Conservation (phyloP, 148 eudicot genomes). For the Camellia sinensis region DNA sequence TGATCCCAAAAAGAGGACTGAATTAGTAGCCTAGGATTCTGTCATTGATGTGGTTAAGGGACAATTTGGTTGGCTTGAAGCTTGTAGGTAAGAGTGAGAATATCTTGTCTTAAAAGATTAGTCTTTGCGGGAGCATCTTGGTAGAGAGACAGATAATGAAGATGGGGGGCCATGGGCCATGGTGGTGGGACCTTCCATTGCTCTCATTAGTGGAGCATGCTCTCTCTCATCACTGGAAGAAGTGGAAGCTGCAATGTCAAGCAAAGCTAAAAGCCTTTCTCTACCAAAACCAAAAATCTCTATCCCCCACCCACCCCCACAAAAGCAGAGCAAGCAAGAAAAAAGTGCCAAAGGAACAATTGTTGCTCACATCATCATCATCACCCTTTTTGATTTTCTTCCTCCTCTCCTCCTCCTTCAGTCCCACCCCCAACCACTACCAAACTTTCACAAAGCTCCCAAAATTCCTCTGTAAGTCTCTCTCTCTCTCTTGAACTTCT, state of each 20-base stretch:
- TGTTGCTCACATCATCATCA: conserved; percentile 24
- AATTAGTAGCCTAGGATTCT: too few species aligned
- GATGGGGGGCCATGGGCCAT: conserved; percentile 6
- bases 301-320: conserved; percentile 13
- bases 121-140: too few species aligned
- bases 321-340: background rate
- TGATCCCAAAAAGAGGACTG: too few species aligned
- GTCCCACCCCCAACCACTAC: conserved; percentile 38
- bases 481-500: conserved; percentile 12
- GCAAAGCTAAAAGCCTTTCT: conserved; percentile 46
- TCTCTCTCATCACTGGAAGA: conserved; percentile 29
- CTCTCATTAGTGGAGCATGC: conserved; percentile 36
- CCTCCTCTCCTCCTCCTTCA: conserved; percentile 11
- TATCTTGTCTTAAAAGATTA: too few species aligned
- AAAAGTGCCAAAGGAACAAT: conserved; percentile 1
- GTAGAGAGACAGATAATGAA: background rate
- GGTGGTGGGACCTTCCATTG: conserved; percentile 38
- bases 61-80: too few species aligned
- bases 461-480: conserved; percentile 9
- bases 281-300: conserved; percentile 31
- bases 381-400: conserved; percentile 25
- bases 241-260: conserved; percentile 65
- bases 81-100: too few species aligned
- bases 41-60: too few species aligned
- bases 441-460: conserved; percentile 27